Base-by-base conservation (phyloP, 768 basidiomycete species). In the Russula griseocarnosa region DNA sequence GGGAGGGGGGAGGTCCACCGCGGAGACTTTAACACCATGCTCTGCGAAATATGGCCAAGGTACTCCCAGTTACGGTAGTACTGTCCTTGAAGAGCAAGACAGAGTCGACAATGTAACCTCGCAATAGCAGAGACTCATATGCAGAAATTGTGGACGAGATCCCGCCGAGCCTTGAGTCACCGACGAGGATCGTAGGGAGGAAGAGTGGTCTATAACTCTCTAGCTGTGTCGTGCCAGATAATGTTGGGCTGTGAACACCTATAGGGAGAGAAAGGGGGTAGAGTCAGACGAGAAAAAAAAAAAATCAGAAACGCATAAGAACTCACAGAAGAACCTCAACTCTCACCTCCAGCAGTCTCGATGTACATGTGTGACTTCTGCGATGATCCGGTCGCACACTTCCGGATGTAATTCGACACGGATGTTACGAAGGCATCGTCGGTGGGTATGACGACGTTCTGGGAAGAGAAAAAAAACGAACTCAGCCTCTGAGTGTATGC, bases 331-430 rank as follows among this genome's bases (percentile, higher is more conserved):
- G 10, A 40, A 50, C 32, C 42, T 58, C 36, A 46, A 20, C 22
- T 69, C 84, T 79, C 74, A 93, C 95, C 96, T 83, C 96, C 96
- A 16, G 95, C 96, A 10, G 96, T 95, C 75, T 98, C 96, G 52
- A 98, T 76, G 70, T 88, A 98, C 79, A 94, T 82, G 69, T 88
- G 83, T 3, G 81, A 78, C 14, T 68, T 70, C 11, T 69, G 69
- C 3, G 61, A 67, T 24, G 69, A 55, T 1, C 64, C 66, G 5
- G 71, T 67, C 1, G 86, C 86, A 70, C 83, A 83, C 28, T 74
- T 65, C 38, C 79, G 78, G n/a, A 92, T 83, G 68, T 89, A 82
- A 42, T 76, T 75, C 3, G 86, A 80, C 30, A 96, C 77, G 3
- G 88, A 79, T 54, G 81, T 80, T 32, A 90, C 77, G 49, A 94